Percentiles rank a stretch among this genome's conserved stretches.
These are phyloP conservation scores for Hamamelis virginiana DNA, from an alignment of 164 flowering plant genomes.

Conservation along the genomic window DNA sequence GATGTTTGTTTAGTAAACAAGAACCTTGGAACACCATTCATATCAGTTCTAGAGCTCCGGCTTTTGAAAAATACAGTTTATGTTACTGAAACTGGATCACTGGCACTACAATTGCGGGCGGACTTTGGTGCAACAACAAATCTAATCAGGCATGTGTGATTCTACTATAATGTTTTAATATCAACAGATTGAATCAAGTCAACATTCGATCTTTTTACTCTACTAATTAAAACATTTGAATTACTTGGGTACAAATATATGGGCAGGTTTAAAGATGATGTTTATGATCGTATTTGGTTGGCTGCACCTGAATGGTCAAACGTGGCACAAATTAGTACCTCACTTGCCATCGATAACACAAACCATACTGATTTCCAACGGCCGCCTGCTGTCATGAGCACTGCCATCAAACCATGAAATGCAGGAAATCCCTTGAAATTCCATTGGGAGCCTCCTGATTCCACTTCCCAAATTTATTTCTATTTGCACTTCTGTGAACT, in stretches of 20 bases:
- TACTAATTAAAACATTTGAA: too few species aligned
- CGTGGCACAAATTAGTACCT: background rate
- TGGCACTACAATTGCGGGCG: background rate
- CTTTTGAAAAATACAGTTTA: background rate
- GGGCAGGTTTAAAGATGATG: conserved; percentile 11
- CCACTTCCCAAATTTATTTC: conserved; percentile 14
- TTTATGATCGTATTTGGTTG: conserved; percentile 13
- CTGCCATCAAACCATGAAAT: background rate
- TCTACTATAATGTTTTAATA: too few species aligned
- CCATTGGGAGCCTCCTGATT: background rate
- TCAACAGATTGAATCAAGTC: too few species aligned
- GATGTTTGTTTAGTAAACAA: conserved; percentile 8
- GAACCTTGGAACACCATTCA: conserved; percentile 18
- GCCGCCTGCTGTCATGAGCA: conserved; percentile 7
- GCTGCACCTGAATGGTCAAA: background rate
- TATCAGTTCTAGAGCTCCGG: conserved; percentile 8
- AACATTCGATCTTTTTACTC: too few species aligned
- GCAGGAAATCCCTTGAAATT: background rate
- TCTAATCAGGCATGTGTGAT: too few species aligned
- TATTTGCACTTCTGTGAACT: conserved; percentile 51
- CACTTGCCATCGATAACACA: too few species aligned
- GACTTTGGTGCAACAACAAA: background rate
- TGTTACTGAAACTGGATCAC: background rate
- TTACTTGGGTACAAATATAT: too few species aligned
- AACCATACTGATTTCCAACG: too few species aligned